A percentile compares a stretch with the other conserved stretches of the same genome.
These are phyloP conservation scores for Scedosporium boydii DNA, from an alignment of 2,329 filamentous ascomycete species.

Conservation along the genomic window DNA sequence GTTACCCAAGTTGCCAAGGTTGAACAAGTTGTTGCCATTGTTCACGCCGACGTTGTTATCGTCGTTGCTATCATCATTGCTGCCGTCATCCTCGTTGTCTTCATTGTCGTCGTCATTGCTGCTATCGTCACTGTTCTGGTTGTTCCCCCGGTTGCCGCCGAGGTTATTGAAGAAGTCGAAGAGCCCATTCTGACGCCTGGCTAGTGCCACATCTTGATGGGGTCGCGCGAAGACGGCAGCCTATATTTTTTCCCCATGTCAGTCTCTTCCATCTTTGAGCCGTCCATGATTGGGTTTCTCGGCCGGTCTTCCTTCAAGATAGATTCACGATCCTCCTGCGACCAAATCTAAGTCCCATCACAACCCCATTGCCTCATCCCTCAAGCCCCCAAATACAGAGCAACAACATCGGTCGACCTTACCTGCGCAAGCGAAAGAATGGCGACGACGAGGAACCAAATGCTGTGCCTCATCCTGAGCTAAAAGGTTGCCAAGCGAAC, in stretches of 20 bases:
- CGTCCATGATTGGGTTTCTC: neutral
- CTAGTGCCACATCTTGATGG: neutral
- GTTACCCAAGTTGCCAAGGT: slow-evolving; percentile 4
- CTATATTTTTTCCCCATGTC: slow-evolving; percentile 3
- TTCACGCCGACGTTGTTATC: neutral
- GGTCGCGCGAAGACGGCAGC: slow-evolving; percentile 9
- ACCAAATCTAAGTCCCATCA: neutral
- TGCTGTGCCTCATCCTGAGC: slow-evolving; percentile 12
- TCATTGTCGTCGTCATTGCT: neutral
- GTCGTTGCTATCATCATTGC: neutral
- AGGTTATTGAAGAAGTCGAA: slow-evolving; percentile 6
- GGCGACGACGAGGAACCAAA: slow-evolving; percentile 11
- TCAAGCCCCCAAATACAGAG: neutral
- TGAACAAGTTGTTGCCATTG: neutral
- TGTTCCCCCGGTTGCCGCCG: slow-evolving; percentile 7
- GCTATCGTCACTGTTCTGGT: slow-evolving; percentile 1
- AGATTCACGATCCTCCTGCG: neutral
- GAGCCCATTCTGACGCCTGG: slow-evolving; percentile 4
- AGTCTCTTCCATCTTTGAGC: neutral
- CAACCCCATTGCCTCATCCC: neutral
- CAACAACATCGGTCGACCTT: slow-evolving; percentile 3
- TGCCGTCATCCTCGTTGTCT: neutral
- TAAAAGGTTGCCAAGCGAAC: neutral
- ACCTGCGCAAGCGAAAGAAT: slow-evolving; percentile 12
- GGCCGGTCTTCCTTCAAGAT: neutral